Base-by-base conservation (phyloP, 2,329 filamentous ascomycete genomes). In the Colletotrichum musicola region DNA sequence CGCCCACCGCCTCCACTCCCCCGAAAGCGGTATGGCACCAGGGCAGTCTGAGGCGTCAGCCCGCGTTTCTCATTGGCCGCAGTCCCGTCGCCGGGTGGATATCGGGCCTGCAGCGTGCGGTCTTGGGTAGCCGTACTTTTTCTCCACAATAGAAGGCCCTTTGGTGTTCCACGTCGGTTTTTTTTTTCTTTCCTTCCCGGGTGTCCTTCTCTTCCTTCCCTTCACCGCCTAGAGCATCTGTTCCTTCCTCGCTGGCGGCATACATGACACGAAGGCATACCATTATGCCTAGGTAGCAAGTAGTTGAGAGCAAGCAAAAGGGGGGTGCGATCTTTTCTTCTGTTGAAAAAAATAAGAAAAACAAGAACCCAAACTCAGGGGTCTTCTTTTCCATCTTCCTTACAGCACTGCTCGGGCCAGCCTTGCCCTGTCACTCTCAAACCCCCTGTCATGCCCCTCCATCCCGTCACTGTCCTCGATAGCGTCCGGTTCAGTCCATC, bases 11-110 rank as follows among this genome's bases (percentile, higher is more conserved):
- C 61, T 65, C 62, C 62, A 65, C 61, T 40, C 6, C 42, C 53
- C 65, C 56, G 65, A 68, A 68, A 60, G 62, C 62, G 62, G 65
- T 65, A 68, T 68, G 62, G 65, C 65, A 60, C 60, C 62, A 68
- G 65, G 65, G 65, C 65, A 68, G 65, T 44, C 61, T 13, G 12
- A 65, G 62, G 38, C 25, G 16, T 22, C 44, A 20, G 22, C 0
- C 13, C 14, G 18, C 14, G 6, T 12, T 9, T 42, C 25, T 46
- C 6, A 68, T 65, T 68, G 65, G 65, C 16, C 25, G 4, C 14
- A 16, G 1, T 1, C 3, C 2, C 4, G n/a, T 22, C n/a, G 7
- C 13, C 46, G 18, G 22, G 38, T 61, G 47, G 58, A 10, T 44
- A 40, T 61, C 58, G 47, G 58, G 35, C 58, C 44, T 47, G 40